Base-by-base conservation (phyloP, 2,329 filamentous ascomycete species). In the Madurella fahalii region DNA sequence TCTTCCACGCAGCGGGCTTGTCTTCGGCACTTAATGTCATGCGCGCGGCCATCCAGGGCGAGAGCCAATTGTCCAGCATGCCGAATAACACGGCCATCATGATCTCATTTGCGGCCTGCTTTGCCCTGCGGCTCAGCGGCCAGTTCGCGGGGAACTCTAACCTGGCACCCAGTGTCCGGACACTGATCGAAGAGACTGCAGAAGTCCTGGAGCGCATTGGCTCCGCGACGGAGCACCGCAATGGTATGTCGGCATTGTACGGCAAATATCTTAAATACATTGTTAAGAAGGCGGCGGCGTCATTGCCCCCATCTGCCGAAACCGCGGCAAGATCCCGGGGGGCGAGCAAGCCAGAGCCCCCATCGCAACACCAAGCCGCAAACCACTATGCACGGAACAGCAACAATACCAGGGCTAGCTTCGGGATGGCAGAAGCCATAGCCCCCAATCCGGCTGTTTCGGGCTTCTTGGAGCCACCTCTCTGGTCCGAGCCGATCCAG, bases 51-150 rank as follows among this genome's bases (percentile, higher is more conserved):
- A 87, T 89, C 5, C 86, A 89, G 67, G 86, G 86, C 34, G 86
- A 90, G 64, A 73, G 77, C 0, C 80, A 85, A 57, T 75, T 90
- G 0, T 83, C 83, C 52, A 89, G 86, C 0, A 90, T 90, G 86
- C 86, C 86, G 0, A 90, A 90, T 68, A 90, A 90, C 61, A 89
- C 86, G 0, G 81, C 86, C 52, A 87, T 89, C 59, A 90, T 90
- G 87, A 87, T 90, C 12, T 87, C 85, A 1, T 89, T 89, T 59
- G 86, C 86, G 0, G 84, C 84, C 4, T 87, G 83, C 62, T 87
- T 86, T 58, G 84, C 84, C 0, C 69, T 87, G n/a, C 80, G 81
- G 9, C 74, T 87, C 4, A 85, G 82, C 60, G 77, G 81, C 0
- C 80, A 82, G 46, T 77, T 81, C 2, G 75, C 78, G 0, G 81